These are phyloP conservation scores for Neurospora intermedia DNA, from an alignment of 495 filamentous ascomycete species.

Conservation along the genomic window DNA sequence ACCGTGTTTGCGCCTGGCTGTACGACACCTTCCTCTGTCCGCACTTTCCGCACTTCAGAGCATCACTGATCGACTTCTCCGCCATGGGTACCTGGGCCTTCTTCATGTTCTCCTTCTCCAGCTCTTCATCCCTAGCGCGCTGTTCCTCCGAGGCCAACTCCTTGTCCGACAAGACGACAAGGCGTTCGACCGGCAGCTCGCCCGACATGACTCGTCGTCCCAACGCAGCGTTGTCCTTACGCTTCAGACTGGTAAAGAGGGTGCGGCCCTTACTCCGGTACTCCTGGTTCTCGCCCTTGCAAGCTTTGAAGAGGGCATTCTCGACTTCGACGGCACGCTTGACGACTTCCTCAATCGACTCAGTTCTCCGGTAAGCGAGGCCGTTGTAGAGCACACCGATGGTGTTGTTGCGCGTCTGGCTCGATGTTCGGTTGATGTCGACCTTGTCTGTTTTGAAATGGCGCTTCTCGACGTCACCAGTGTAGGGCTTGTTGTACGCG, in stretches of 20 bases:
- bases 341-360: conserved; percentile 47
- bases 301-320: conserved; percentile 52
- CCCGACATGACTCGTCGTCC: conserved; percentile 63
- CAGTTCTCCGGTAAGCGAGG: conserved; percentile 50
- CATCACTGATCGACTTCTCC: conserved; percentile 77
- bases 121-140: conserved; percentile 58
- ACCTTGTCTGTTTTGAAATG: conserved; percentile 72
- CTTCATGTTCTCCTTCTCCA: conserved; percentile 87
- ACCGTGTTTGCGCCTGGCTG: conserved; percentile 88
- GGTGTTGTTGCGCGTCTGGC: conserved; percentile 62
- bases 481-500: conserved; percentile 44
- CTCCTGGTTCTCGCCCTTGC: conserved; percentile 53
- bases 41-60: conserved; percentile 80
- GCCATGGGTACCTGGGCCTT: conserved; percentile 84
- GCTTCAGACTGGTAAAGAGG: conserved; percentile 87
- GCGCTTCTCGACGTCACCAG: conserved; percentile 66
- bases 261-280: conserved; percentile 85
- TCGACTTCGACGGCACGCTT: conserved; percentile 62
- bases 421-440: conserved; percentile 57
- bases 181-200: conserved; percentile 55
- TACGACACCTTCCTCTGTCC: conserved; percentile 88
- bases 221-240: conserved; percentile 69
- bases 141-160: conserved; percentile 55
- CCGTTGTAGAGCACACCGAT: conserved; percentile 89
- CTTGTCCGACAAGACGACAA: conserved; percentile 53